Evolutionary conservation across 176 grass and related monocot genomes (phyloP), one percentile per base, ranked within the genome.

Genomic region (Cenchrus purpureus): DNA sequence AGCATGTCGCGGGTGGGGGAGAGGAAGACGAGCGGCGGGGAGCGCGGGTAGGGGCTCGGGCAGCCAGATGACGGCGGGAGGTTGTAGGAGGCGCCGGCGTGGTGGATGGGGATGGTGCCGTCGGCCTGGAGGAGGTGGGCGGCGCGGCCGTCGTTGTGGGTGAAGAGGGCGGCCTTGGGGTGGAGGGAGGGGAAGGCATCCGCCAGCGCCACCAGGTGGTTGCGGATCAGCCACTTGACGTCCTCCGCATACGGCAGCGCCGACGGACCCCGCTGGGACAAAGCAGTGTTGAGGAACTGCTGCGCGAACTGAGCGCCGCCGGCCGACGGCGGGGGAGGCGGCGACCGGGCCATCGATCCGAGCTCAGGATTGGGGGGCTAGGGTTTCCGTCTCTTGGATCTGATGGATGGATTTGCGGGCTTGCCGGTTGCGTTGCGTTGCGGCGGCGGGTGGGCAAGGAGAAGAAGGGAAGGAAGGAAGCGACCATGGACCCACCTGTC

Each of bases 151-250:
- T 93, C 91, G 95, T 97, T 97, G 89, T 97, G 92, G 65, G 92
- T 97, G 85, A 95, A 97, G 79, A 92, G 66, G 71, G 91, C 79
- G 12, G 92, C 76, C 81, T 92, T 94, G 16, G 95, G 95, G 65
- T 92, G 92, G 81, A 97, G 95, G 48, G 95, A 95, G 6, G 91
- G 90, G 84, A 88, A 90, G 46, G 88, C 83, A 61, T 93, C 95
- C 50, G 86, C 86, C 71, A 95, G 91, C 82, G 88, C 82, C 15
- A 97, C 88, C 63, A 95, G 91, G 78, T 97, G 95, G 86, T 97
- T 94, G 75, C 92, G 95, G 79, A 97, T 97, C 49, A 95, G 84
- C 92, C 95, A 93, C 86, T 95, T 97, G 52, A 95, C 95, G 75
- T 97, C 95, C 88, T 97, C 91, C 5, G 91, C 74, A 76, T 97